Evolutionary conservation across 805 yeast genomes (phyloP).

Genomic region (Starmerella asiatica): DNA sequence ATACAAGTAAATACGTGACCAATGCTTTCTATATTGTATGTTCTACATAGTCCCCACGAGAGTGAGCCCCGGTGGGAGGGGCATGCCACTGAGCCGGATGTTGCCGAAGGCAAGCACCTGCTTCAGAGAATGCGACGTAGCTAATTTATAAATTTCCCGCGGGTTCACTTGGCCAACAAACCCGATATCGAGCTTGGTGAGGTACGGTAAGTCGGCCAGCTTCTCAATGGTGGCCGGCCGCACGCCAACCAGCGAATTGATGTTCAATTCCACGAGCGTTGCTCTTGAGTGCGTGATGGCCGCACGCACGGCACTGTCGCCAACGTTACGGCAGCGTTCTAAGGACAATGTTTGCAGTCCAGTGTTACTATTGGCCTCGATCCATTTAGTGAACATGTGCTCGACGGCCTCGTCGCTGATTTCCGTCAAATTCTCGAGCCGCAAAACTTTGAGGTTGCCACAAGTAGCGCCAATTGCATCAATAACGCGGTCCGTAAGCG

Average conservation of each 20-base stretch:
- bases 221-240: conserved; percentile 29
- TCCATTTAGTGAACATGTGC: conserved; percentile 45
- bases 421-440: conserved; percentile 46
- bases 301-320: conserved; percentile 48
- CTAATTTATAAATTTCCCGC: conserved; percentile 42
- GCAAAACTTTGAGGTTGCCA: conserved; percentile 38
- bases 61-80: conserved; percentile 21
- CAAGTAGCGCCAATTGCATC: conserved; percentile 49
- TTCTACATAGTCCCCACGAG: conserved; percentile 22
- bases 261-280: conserved; percentile 52
- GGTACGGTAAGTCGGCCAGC: conserved; percentile 36
- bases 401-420: conserved; percentile 57
- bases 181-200: conserved; percentile 61
- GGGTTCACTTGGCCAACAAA: conserved; percentile 71
- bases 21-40: not conserved
- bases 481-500: conserved; percentile 33
- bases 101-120: conserved; percentile 68
- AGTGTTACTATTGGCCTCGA: conserved; percentile 24
- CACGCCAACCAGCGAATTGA: conserved; percentile 59
- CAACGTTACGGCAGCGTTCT: conserved; percentile 51
- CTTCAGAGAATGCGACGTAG: conserved; percentile 48
- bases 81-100: conserved; percentile 24
- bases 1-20: not conserved
- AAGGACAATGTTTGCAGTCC: conserved; percentile 51
- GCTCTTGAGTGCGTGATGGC: conserved; percentile 48